Evolutionary conservation across 2,329 filamentous ascomycete genomes (phyloP), one percentile per base, ranked within the genome.

Genomic region (Diaporthe humulicola): DNA sequence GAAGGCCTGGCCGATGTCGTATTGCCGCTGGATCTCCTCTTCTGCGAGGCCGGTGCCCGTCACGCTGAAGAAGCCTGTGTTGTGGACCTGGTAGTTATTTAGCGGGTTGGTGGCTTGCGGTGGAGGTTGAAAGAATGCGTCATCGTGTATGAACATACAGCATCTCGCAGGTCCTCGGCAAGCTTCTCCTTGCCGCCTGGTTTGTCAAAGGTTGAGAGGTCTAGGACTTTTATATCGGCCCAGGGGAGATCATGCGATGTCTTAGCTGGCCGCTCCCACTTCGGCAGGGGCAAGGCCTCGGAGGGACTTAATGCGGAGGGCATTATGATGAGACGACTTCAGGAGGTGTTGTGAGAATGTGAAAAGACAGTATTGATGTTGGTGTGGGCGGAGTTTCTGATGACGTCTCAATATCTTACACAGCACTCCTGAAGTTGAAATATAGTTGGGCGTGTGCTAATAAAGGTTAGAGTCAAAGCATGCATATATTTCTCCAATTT

Each of bases 211-310:
- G 84, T 84, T 42, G 83, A 82, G 1, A 90, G 81, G 73, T 90
- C 88, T 17, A 90, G 84, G 3, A 87, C 89, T 14, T 89, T 84
- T 7, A 90, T 85, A 70, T 90, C 88, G 1, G 89, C 86, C 88
- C 88, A 91, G 3, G 76, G 78, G 5, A 81, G 69, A 12, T 79
- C 74, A 9, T 78, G 38, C 4, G 60, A 78, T 0, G 82, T 83
- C 69, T 81, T 80, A 22, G 76, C 70, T 2, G 81, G 81, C 5
- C 80, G 77, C 48, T 81, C 74, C 81, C 81, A 81, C 70, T 73
- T 78, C 3, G 78, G 78, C 58, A 80, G 56, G 12, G 70, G 64
- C 8, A 77, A 71, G 14, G 69, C 52, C 22, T 79, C 71, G 17
- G 75, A 56, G 22, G 67, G 71, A 12, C 64, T 60, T 14, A 76